Base-by-base conservation (phyloP, 768 basidiomycete genomes). In the Phlebiopsis flavidoalba region DNA sequence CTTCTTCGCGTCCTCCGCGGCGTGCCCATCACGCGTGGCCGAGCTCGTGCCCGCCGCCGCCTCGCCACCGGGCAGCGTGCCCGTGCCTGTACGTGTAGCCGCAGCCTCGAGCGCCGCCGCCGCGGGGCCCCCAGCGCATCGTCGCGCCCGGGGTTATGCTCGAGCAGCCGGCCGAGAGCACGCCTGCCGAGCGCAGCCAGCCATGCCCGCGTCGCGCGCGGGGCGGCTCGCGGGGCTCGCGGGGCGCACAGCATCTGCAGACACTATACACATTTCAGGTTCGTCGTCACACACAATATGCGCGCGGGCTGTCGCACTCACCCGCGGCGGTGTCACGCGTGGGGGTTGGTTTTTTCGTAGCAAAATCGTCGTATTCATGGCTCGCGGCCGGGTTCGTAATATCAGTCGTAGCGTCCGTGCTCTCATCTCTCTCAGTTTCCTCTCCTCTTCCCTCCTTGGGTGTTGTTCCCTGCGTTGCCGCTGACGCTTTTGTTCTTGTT, bases 331-430 rank as follows among this genome's bases (percentile, higher is more conserved):
- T 31, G 22, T 10, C 24, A 21, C 48, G 48, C 10, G 19, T 10
- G 12, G 10, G 22, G 50, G n/a, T n/a, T n/a, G 10, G 50, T 31
- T 49, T 15, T 1, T n/a, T 53, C 31, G 43, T 31, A 43, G 33
- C 10, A 43, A 31, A 19, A 47, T 56, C 35, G 37, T 58, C 17
- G 57, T 22, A 58, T 58, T 55, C 37, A 52, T 62, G 17, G 51
- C 55, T n/a, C 49, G 47, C 35, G 14, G 46, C 56, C 4, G 50
- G 31, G 40, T 26, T 62, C 52, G 52, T 62, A 47, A 49, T 22
- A 58, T 60, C 58, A 7, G 58, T 60, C n/a, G 12, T 14, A 26
- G 37, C 52, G 10, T 37, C 52, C 8, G 46, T 37, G 8, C 47
- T 37, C 5, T n/a, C 24, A 51, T 15, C 21, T 31, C 33, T 26